Percentiles rank a stretch among this genome's conserved stretches.
These are phyloP conservation scores for Colletotrichum sojae DNA, from an alignment of 2,329 filamentous ascomycete species.

Conservation along the genomic window DNA sequence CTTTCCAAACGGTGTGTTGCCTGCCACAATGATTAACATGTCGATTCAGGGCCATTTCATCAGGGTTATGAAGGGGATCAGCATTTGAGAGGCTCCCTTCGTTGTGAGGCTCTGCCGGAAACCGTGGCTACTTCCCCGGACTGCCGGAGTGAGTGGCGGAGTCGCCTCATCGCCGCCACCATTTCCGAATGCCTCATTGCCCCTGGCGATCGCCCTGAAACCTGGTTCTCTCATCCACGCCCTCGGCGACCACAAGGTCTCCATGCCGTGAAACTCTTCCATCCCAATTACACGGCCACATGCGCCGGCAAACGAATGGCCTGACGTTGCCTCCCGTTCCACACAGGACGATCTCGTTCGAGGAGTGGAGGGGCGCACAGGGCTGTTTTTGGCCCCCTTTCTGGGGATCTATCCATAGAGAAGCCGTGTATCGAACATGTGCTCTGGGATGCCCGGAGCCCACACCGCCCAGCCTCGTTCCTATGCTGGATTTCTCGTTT, in stretches of 20 bases:
- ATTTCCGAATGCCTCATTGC: conserved; percentile 17
- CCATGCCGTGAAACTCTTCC: conserved; percentile 3
- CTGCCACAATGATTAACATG: neutral
- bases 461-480: conserved; percentile 11
- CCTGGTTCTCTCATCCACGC: neutral
- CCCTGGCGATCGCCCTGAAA: conserved; percentile 37
- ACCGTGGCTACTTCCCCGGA: conserved; percentile 33
- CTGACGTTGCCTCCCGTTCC: neutral
- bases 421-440: conserved; percentile 32
- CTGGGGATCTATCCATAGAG: conserved; percentile 29
- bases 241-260: neutral
- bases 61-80: neutral
- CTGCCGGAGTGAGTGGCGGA: conserved; percentile 26
- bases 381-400: conserved; percentile 31
- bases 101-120: conserved; percentile 39
- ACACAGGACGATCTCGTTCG: conserved; percentile 8
- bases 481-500: neutral
- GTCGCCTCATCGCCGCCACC: conserved; percentile 15
- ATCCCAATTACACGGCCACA: conserved; percentile 27
- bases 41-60: neutral
- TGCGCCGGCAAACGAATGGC: conserved; percentile 7
- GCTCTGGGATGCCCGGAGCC: conserved; percentile 13
- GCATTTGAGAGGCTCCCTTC: neutral
- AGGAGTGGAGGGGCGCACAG: conserved; percentile 3
- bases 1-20: conserved; percentile 2